Evolutionary conservation across 352 stramenopile species (phyloP).

Genomic region (Globisporangium sylvaticum): DNA sequence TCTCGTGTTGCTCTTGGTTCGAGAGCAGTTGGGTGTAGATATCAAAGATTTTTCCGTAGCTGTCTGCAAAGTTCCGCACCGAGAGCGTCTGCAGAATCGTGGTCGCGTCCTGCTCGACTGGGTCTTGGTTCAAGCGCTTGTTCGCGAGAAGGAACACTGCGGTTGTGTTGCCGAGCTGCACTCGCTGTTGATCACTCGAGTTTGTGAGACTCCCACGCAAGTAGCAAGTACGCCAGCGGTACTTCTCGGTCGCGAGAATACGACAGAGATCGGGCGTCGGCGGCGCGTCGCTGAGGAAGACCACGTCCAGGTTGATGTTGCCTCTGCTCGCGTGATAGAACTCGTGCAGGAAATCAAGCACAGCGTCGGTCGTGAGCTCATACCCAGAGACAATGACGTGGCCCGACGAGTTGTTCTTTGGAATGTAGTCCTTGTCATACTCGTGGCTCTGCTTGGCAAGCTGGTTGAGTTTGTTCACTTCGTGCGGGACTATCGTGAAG

Average conservation of each 20-base stretch:
- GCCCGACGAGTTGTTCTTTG: constrained; percentile 34
- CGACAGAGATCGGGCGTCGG: constrained; percentile 34
- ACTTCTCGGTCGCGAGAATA: constrained; percentile 44
- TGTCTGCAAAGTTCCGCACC: constrained; percentile 58
- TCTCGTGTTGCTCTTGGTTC: constrained; percentile 40
- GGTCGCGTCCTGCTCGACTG: constrained; percentile 40
- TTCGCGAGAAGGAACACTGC: constrained; percentile 65
- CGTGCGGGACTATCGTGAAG: constrained; percentile 56
- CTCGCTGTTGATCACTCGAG: constrained; percentile 42
- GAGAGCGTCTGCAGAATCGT: constrained; percentile 57
- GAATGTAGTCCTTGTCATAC: constrained; percentile 52
- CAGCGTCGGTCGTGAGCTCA: constrained; percentile 35
- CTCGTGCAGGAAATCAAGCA: constrained; percentile 62
- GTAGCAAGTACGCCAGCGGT: constrained; percentile 42
- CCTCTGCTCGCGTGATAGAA: constrained; percentile 68
- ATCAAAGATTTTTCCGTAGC: constrained; percentile 36
- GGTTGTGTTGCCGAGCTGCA: constrained; percentile 37
- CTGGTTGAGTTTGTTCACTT: constrained; percentile 58
- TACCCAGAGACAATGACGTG: constrained; percentile 62
- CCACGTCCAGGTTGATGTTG: constrained; percentile 55
- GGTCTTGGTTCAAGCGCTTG: constrained; percentile 24
- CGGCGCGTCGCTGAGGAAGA: constrained; percentile 49
- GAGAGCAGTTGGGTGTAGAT: constrained; percentile 58
- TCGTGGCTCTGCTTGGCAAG: constrained; percentile 54
- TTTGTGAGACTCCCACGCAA: constrained; percentile 47